Evolutionary conservation across 257 asterid species (phyloP).

Genomic region (Solanum tacnaense): DNA sequence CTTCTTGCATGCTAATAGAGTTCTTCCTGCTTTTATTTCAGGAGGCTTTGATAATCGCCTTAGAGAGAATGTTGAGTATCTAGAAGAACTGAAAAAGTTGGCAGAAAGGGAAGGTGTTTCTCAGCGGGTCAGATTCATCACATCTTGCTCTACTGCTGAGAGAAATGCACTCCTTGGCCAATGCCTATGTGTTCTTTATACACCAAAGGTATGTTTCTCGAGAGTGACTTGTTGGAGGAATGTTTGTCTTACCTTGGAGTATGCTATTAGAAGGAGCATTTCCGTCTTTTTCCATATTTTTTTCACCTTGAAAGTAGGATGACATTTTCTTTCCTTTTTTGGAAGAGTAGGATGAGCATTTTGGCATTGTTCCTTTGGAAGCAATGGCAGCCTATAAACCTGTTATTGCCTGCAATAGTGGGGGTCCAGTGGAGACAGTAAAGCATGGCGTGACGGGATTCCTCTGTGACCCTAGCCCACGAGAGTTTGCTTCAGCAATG

Average conservation of each 20-base stretch:
- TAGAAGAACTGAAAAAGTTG: conserved; percentile 65
- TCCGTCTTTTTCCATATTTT: neutral
- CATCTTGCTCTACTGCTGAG: conserved; percentile 84
- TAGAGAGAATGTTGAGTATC: conserved; percentile 80
- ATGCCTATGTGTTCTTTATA: conserved; percentile 76
- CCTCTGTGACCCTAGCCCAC: conserved; percentile 69
- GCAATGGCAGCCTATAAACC: conserved; percentile 98
- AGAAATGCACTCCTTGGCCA: conserved; percentile 62
- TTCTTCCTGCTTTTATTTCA: conserved; percentile 5
- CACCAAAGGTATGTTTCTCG: conserved; percentile 54
- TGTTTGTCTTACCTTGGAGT: neutral
- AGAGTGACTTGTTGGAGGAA: neutral
- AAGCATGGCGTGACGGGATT: conserved; percentile 65
- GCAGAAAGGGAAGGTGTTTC: conserved; percentile 67
- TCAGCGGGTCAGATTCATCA: conserved; percentile 47
- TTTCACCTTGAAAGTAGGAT: neutral
- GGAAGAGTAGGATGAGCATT: conserved; percentile 70
- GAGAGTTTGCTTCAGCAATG: conserved; percentile 74
- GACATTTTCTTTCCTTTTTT: neutral
- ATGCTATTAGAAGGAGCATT: neutral
- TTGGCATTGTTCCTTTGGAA: conserved; percentile 94
- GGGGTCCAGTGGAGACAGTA: conserved; percentile 87
- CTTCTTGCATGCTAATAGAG: neutral
- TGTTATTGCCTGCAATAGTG: conserved; percentile 86
- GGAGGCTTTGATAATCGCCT: conserved; percentile 92